Evolutionary conservation across 2,329 filamentous ascomycete genomes (phyloP), one percentile per base, ranked within the genome.

Genomic region (Hirsutella thompsonii): DNA sequence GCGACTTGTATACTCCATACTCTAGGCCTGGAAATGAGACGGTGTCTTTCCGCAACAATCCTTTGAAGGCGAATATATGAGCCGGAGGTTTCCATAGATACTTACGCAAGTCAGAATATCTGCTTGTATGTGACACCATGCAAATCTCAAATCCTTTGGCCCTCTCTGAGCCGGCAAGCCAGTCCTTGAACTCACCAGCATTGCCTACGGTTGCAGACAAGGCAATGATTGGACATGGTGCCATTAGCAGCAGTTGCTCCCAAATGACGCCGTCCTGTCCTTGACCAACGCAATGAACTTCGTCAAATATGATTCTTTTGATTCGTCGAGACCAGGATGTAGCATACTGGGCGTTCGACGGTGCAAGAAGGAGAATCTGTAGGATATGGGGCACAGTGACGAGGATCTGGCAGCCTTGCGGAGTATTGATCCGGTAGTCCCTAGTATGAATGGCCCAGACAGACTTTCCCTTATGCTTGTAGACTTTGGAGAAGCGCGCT

Each of bases 181-280:
- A 89, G 21, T 69, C 64, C 40, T 66, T 73, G 59, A 90, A 87
- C 49, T 82, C 74, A 2, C 70, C 56, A 0, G 82, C 81, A 47
- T 89, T 89, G 4, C 83, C 83, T 13, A 90, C 79, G 0, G 84
- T 90, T 2, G 83, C 84, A 2, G 83, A 89, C 1, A 90, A 68
- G 0, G 83, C 83, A 47, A 89, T 82, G 38, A 90, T 83, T 0
- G 81, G 83, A 48, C 82, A 89, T 1, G 82, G 82, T 0, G 82
- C 74, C 45, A 86, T 68, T 1, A 89, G 68, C 1, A 89, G 63
- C 3, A 90, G 66, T 52, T 89, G 83, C 51, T 90, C 83, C 83
- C 82, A 90, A 2, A 88, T 67, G 1, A 87, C 63, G 40, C 83
- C 83, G 48, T 89, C 83, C 8, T 87, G 79, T 0, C 78, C 72